These are phyloP conservation scores for Naematelia aurantialba DNA, from an alignment of 768 basidiomycete species.

Conservation along the genomic window DNA sequence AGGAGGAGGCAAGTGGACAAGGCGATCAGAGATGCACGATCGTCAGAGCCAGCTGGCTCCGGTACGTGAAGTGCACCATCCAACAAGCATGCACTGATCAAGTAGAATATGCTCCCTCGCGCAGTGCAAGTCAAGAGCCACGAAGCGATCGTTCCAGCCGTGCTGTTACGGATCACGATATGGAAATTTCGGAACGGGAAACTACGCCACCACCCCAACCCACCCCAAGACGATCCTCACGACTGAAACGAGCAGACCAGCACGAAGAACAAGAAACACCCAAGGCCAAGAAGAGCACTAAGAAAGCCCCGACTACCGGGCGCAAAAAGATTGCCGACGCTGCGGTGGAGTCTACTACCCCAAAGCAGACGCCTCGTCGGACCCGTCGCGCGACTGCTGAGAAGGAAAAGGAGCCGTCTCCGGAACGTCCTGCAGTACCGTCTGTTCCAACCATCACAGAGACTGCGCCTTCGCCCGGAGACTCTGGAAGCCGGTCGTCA, in stretches of 20 bases:
- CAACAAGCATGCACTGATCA: not conserved
- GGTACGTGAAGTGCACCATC: not conserved
- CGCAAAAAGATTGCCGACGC: conserved; percentile 20
- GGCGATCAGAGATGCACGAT: conserved; percentile 20
- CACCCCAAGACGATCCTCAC: conserved; percentile 37
- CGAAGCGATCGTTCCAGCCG: not conserved
- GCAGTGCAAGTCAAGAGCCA: not conserved
- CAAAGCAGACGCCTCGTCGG: conserved; percentile 16
- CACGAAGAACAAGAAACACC: conserved; percentile 25
- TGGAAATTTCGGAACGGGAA: not conserved
- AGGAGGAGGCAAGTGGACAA: conserved; percentile 32
- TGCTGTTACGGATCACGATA: not conserved
- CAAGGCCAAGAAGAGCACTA: conserved; percentile 14
- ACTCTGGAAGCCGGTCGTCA: not conserved
- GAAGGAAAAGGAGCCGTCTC: conserved; percentile 24
- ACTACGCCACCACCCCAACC: conserved; percentile 15
- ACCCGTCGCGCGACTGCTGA: conserved; percentile 26
- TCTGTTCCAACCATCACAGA: conserved; percentile 40
- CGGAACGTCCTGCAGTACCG: conserved; percentile 14
- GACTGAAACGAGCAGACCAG: conserved; percentile 20
- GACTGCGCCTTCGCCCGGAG: conserved; percentile 38
- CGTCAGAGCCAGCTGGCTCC: not conserved
- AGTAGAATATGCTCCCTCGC: conserved; percentile 10
- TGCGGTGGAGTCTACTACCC: conserved; percentile 13
- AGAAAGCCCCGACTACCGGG: conserved; percentile 10